Evolutionary conservation across 345 rosid genomes (phyloP), one percentile per base, ranked within the genome.

Genomic region (Sonneratia alba): DNA sequence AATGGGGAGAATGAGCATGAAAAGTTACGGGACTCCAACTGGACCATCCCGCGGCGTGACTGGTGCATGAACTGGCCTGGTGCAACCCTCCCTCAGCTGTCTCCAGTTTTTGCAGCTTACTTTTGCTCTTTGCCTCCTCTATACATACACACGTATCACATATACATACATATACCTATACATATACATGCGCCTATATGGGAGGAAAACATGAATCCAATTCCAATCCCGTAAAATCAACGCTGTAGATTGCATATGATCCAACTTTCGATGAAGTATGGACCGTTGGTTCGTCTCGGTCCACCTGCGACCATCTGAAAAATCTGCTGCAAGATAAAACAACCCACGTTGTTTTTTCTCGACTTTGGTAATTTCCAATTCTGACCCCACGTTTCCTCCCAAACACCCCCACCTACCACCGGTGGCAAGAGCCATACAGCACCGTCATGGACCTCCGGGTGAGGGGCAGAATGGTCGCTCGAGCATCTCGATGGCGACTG

Each of bases 271-370:
- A 42, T 32, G 66, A 62, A 62, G 27, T 15, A 14, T 62, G 66
- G 66, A 32, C 66, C 37, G 66, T 62, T 14, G 36, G 38, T 10
- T 62, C 7, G 66, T 62, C 66, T 27, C 36, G 0, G 66, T 62
- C 66, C 66, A 14, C 63, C 63, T 57, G 63, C 63, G 63, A 22
- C 66, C 38, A 9, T 62, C 66, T 62, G 66, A 62, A 34, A 62
- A 62, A 3, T 34, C 66, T 62, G 66, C 36, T 10, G 7, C 6
- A 13, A 62, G 13, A 32, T 3, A 27, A 57, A 24, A 61, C 65
- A 61, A 34, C 38, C 66, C 37, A 27, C 37, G 37, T n/a, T n/a
- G n/a, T n/a, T n/a, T n/a, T n/a, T n/a, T 62, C 66, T 21, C 11
- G 21, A 1, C 66, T 3, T 13, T 14, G 13, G 3, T 13, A 4